Conservation (phyloP, 768 basidiomycete genomes). For the Hericium alpestre region DNA sequence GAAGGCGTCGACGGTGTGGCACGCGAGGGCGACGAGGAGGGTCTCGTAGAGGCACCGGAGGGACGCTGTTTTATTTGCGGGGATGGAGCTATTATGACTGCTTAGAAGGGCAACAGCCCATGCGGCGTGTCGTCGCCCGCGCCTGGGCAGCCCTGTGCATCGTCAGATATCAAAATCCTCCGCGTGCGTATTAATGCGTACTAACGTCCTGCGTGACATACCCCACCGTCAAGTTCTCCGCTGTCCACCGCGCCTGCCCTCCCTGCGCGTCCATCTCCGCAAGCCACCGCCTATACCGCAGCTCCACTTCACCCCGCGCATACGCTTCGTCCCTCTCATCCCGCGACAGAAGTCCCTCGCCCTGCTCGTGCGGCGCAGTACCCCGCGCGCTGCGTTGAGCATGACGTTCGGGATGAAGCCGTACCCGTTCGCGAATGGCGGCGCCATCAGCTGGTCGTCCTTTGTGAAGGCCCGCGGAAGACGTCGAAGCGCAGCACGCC, state of each 20-base stretch:
- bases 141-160: neutral
- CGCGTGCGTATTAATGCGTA: neutral
- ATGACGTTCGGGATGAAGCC: slow-evolving; percentile 48
- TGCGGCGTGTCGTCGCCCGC: neutral
- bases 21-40: too few relatives aligned
- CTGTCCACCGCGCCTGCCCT: neutral
- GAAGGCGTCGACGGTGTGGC: too few relatives aligned
- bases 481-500: slow-evolving; percentile 58
- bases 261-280: neutral
- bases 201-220: neutral
- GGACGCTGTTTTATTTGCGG: too few relatives aligned
- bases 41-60: too few relatives aligned
- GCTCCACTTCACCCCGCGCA: slow-evolving; percentile 10
- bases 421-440: slow-evolving; percentile 60
- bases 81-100: too few relatives aligned
- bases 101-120: neutral
- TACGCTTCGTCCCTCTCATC: slow-evolving; percentile 23
- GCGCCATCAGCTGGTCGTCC: slow-evolving; percentile 70
- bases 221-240: neutral
- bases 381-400: slow-evolving; percentile 36
- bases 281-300: neutral
- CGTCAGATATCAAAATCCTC: neutral
- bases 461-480: slow-evolving; percentile 63
- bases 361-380: slow-evolving; percentile 38
- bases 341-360: slow-evolving; percentile 23